Base-by-base conservation (phyloP, 2,329 filamentous ascomycete species). In the Immersiporthe knoxdaviesiana region DNA sequence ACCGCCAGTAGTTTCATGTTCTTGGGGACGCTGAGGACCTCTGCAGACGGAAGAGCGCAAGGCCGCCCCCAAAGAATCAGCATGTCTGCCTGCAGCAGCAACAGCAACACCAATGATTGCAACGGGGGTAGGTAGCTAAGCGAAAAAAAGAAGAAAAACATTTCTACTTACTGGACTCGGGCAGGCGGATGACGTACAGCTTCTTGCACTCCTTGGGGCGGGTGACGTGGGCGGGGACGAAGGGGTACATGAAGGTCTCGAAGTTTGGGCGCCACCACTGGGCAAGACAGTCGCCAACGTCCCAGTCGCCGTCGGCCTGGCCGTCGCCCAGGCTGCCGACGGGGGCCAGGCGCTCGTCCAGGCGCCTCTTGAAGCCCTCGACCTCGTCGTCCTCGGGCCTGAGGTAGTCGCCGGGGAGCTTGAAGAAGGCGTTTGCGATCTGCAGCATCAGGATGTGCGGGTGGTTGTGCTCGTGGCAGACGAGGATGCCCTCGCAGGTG, bases 231-330 rank as follows among this genome's bases (percentile, higher is more conserved):
- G 94, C 93, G 10, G 96, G 96, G 68, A 98, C 91, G 81, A 97
- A 99, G 0, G 96, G 96, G 79, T 99, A 99, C 94, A 99, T 97
- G 85, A 98, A 98, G 2, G 96, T 98, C 85, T 99, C 96, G 79
- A 98, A 97, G 84, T 98, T 99, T 66, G 96, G 96, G 69, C 96
- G 87, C 94, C 95, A 99, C 96, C 96, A 99, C 82, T 97, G 94
- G 66, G 96, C 95, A 68, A 99, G 86, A 63, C 94, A 97, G 79
- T 98, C 96, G 75, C 92, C 93, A 74, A 99, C 90, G 79, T 97
- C 88, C 96, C 96, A 99, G 77, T 97, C 93, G 73, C 92, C 92
- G 0, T 80, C 79, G 78, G 95, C 94, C 75, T 96, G 92, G 63
- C 92, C 92, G 79, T 97, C 92, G 71, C 93, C 92, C 35, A 92